phyloP scores from a whole-genome alignment of 192 early-diverging fungal species.

The Umbelopsis sp. region DNA sequence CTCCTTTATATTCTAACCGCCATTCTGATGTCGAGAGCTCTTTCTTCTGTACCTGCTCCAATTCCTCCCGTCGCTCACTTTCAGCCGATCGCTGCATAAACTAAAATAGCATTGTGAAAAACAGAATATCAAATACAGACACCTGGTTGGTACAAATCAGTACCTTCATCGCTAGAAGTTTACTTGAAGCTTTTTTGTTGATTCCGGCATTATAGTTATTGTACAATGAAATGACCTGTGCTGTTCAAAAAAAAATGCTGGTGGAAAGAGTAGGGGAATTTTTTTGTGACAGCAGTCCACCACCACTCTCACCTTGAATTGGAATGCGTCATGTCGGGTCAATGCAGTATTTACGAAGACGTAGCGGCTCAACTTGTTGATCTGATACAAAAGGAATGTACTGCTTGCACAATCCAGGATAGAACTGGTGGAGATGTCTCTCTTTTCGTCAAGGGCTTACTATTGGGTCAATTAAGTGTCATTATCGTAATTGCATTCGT shows the following conservation, averaged over 20 bases:
- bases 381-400: conserved; percentile 8
- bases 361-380: not conserved
- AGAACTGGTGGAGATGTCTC: not conserved
- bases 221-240: not conserved
- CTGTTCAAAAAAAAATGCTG: not conserved
- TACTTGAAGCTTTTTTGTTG: conserved; percentile 5
- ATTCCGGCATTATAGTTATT: conserved; percentile 4
- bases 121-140: not conserved
- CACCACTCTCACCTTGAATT: not conserved
- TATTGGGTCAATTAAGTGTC: conserved; percentile 51
- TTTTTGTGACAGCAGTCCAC: conserved; percentile 1
- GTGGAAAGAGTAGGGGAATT: not conserved
- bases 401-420: not conserved
- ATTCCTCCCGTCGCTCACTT: conserved; percentile 12
- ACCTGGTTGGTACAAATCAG: not conserved
- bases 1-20: conserved; percentile 8
- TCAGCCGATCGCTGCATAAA: conserved; percentile 16
- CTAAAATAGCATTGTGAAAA: not conserved
- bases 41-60: conserved; percentile 2
- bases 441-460: conserved; percentile 50
- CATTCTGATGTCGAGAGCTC: conserved; percentile 10
- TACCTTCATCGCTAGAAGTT: conserved; percentile 18
- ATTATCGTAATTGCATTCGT: conserved; percentile 49
- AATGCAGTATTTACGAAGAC: conserved; percentile 10
- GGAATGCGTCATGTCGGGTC: conserved; percentile 3